Conservation (phyloP, 768 basidiomycete species). For the Russula virescens region DNA sequence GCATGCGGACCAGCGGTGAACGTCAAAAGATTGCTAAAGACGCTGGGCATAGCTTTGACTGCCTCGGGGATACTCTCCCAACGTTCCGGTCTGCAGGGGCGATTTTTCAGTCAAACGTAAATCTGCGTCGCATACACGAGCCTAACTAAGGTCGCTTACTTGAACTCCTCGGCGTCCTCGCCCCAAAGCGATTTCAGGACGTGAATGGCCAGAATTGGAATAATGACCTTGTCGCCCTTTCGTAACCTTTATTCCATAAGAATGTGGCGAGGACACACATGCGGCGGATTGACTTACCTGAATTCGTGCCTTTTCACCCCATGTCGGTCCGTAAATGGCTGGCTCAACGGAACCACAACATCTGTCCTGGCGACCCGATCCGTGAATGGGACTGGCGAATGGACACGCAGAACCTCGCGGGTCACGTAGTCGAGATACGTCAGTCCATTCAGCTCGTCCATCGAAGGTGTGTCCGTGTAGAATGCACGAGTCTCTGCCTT, state of each 20-base stretch:
- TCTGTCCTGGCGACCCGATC: too few species aligned
- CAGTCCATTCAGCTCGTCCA: conserved; percentile 31
- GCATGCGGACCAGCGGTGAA: conserved; percentile 21
- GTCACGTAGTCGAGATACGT: conserved; percentile 33
- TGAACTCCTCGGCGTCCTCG: conserved; percentile 26
- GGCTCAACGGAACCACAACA: too few species aligned
- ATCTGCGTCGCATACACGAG: not conserved
- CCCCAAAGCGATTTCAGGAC: conserved; percentile 23
- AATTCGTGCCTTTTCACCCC: too few species aligned
- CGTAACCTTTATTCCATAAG: not conserved
- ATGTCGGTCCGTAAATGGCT: too few species aligned
- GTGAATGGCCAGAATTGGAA: conserved; percentile 19
- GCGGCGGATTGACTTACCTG: too few species aligned
- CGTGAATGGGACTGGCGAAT: too few species aligned
- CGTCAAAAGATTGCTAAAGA: conserved; percentile 20
- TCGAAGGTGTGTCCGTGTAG: conserved; percentile 22
- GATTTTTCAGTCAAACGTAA: not conserved
- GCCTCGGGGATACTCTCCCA: conserved; percentile 21
- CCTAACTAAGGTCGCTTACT: conserved; percentile 23
- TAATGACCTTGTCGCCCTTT: conserved; percentile 14
- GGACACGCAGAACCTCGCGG: conserved; percentile 29
- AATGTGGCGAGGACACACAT: too few species aligned
- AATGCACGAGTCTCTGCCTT: conserved; percentile 31
- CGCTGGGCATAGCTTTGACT: conserved; percentile 10
- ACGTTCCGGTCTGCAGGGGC: conserved; percentile 22